Conservation (phyloP, 257 asterid genomes). For the Scutellaria galericulata region DNA sequence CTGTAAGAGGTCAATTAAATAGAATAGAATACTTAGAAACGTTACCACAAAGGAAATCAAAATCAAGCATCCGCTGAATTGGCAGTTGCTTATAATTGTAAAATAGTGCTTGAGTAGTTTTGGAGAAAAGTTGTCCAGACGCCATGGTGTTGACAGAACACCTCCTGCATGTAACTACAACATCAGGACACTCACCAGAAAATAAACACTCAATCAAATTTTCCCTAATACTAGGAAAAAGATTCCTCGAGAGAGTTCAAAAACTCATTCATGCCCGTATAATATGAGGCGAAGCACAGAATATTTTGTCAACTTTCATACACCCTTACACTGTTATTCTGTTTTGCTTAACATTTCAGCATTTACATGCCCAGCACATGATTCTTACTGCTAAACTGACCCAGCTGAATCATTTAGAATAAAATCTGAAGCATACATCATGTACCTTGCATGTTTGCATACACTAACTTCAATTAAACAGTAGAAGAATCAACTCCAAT, state of each 20-base stretch:
- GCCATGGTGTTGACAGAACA: conserved; percentile 64
- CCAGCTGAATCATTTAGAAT: not conserved
- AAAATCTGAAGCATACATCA: conserved; percentile 14
- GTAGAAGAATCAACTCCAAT: conserved; percentile 5
- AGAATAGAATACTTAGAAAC: conserved; percentile 30
- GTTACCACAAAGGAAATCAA: conserved; percentile 94
- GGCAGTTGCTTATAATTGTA: conserved; percentile 97
- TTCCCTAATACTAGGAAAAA: conserved; percentile 9
- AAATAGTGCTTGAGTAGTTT: conserved; percentile 87
- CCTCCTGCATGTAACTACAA: conserved; percentile 47
- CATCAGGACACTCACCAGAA: conserved; percentile 29
- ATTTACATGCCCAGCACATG: not conserved
- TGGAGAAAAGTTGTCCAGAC: conserved; percentile 91
- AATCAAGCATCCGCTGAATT: conserved; percentile 98
- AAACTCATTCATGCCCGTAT: not conserved
- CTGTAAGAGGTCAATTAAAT: not conserved
- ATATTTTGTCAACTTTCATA: not conserved
- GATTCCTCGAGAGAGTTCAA: not conserved
- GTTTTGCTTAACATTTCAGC: conserved; percentile 22
- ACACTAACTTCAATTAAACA: conserved; percentile 7
- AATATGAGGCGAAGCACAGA: conserved; percentile 10
- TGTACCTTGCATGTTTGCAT: not conserved
- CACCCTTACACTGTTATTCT: conserved; percentile 4
- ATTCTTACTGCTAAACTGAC: conserved; percentile 24
- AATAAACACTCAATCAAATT: not conserved